phyloP scores from a whole-genome alignment of 108 stramenopile genomes.

The Discostella pseudostelligera region DNA sequence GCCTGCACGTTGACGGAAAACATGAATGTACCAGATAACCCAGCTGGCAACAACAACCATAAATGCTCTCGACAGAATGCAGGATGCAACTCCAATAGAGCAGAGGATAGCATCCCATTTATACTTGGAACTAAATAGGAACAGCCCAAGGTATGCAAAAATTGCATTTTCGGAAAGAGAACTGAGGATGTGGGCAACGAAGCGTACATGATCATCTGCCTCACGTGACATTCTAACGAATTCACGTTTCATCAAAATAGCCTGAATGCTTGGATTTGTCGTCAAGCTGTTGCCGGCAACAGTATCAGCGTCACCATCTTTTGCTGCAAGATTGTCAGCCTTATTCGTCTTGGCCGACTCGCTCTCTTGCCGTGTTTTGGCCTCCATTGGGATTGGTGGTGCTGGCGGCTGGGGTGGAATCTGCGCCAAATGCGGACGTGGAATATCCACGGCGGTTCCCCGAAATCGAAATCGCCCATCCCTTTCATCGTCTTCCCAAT shows the following conservation, averaged over 20 bases:
- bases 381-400: conserved; percentile 3
- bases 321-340: background rate
- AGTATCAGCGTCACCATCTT: conserved; percentile 17
- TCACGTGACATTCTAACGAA: conserved; percentile 44
- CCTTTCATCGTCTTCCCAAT: conserved; percentile 36
- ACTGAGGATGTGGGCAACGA: conserved; percentile 77
- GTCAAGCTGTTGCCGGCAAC: conserved; percentile 18
- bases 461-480: conserved; percentile 25
- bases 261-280: conserved; percentile 34
- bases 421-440: conserved; percentile 2
- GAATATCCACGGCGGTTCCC: conserved; percentile 40
- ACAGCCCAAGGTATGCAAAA: conserved; percentile 87
- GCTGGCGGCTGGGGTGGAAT: conserved; percentile 2
- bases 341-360: conserved; percentile 1
- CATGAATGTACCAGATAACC: conserved; percentile 58
- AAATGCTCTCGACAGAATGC: conserved; percentile 63
- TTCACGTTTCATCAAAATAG: conserved; percentile 37
- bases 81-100: conserved; percentile 58
- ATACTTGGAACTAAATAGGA: conserved; percentile 77
- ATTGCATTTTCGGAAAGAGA: conserved; percentile 79
- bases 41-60: conserved; percentile 67
- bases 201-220: conserved; percentile 76
- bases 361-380: background rate
- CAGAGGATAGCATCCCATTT: conserved; percentile 63
- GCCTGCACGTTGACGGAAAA: conserved; percentile 37